Conservation (phyloP, 2,329 filamentous ascomycete species). For the Ascomycota sp. region DNA sequence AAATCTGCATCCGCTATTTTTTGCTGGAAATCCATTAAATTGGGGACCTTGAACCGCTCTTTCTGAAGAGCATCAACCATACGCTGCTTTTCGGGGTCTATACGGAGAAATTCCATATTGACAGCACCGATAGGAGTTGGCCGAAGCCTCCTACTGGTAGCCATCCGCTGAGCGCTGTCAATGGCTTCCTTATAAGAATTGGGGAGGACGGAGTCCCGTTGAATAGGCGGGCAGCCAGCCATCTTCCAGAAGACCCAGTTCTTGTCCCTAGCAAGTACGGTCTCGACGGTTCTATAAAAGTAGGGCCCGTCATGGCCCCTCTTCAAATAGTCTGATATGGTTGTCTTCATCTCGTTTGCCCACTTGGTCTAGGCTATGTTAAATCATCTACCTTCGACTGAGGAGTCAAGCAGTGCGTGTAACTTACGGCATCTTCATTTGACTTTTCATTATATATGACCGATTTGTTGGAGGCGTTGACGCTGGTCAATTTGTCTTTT, state of each 20-base stretch:
- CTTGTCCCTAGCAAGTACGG: conserved; percentile 82
- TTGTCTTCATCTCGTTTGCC: conserved; percentile 54
- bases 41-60: conserved; percentile 43
- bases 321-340: conserved; percentile 65
- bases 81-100: conserved; percentile 33
- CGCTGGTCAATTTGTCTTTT: conserved; percentile 52
- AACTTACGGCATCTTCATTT: conserved; percentile 59
- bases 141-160: conserved; percentile 48
- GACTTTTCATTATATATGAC: conserved; percentile 64
- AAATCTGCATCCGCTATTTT: conserved; percentile 62
- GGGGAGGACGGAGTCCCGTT: conserved; percentile 46
- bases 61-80: conserved; percentile 47
- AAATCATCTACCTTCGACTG: background rate
- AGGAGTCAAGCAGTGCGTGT: background rate
- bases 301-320: conserved; percentile 66
- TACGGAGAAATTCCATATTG: conserved; percentile 55
- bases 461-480: conserved; percentile 54
- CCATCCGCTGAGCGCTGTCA: conserved; percentile 38
- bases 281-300: conserved; percentile 92
- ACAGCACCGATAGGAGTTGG: conserved; percentile 48
- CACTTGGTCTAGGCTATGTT: conserved; percentile 43
- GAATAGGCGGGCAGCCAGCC: conserved; percentile 74
- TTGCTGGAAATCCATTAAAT: conserved; percentile 44
- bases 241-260: conserved; percentile 99
- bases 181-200: conserved; percentile 49